Conservation (phyloP, 2,329 filamentous ascomycete species). For the Colletotrichum liaoningense region DNA sequence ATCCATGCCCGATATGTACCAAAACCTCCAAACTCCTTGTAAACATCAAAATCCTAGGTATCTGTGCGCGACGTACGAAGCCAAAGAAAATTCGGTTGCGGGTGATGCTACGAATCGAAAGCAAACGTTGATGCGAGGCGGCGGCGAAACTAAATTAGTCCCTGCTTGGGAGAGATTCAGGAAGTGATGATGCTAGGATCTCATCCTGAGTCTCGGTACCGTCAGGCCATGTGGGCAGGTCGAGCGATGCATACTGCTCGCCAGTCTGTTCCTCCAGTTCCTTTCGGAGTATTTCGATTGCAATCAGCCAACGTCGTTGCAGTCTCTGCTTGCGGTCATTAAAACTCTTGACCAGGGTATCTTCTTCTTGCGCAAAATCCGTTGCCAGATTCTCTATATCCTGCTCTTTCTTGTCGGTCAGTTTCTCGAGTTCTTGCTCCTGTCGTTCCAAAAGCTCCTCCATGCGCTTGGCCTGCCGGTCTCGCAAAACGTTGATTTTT, state of each 20-base stretch:
- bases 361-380: constrained; percentile 61
- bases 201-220: constrained; percentile 39
- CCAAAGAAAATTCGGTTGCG: constrained; percentile 9
- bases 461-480: constrained; percentile 71
- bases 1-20: constrained; percentile 25
- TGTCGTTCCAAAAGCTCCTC: constrained; percentile 69
- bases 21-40: constrained; percentile 24
- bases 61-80: constrained; percentile 15
- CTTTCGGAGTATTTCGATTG: constrained; percentile 63
- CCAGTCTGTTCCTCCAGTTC: constrained; percentile 61
- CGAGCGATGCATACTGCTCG: constrained; percentile 54
- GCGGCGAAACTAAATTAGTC: constrained; percentile 10
- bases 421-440: constrained; percentile 59
- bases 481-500: constrained; percentile 74
- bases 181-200: constrained; percentile 21
- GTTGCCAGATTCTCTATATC: constrained; percentile 62
- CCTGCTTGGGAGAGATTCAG: constrained; percentile 24
- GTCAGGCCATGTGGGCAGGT: constrained; percentile 54
- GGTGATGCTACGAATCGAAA: constrained; percentile 17
- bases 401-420: constrained; percentile 57
- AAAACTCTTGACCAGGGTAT: constrained; percentile 58
- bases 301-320: constrained; percentile 62
- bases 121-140: neutral
- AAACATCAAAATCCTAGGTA: constrained; percentile 30
- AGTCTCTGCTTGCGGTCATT: constrained; percentile 56